Conservation (phyloP, 1,284 basidiomycete species). For the Naganishia liquefaciens region DNA sequence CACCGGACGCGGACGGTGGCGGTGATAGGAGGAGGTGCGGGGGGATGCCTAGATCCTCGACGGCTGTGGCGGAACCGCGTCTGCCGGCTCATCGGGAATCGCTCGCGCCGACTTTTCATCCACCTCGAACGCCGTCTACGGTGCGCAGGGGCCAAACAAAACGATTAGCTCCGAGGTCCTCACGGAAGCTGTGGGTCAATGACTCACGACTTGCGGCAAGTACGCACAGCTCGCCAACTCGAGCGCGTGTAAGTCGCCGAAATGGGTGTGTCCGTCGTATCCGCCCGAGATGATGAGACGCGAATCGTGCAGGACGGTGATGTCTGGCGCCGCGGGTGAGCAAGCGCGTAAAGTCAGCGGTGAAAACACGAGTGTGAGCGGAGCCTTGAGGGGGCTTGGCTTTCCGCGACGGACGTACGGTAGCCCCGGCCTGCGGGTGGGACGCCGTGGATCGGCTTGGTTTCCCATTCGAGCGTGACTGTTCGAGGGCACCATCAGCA, state of each 20-base stretch:
- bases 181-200: too few species aligned
- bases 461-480: slow-evolving; percentile 69
- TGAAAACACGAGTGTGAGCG: too few species aligned
- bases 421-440: slow-evolving; percentile 74
- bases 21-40: too few species aligned
- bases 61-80: not conserved
- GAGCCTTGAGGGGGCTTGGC: slow-evolving; percentile 45
- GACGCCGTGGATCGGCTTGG: slow-evolving; percentile 64
- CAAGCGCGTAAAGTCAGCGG: not conserved
- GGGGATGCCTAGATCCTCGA: too few species aligned
- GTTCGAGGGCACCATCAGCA: slow-evolving; percentile 43
- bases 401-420: slow-evolving; percentile 45
- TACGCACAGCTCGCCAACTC: slow-evolving; percentile 86
- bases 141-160: not conserved
- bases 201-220: slow-evolving; percentile 73
- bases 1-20: too few species aligned
- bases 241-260: slow-evolving; percentile 78
- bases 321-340: slow-evolving; percentile 42
- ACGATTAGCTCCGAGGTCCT: too few species aligned
- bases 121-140: slow-evolving; percentile 48
- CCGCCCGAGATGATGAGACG: slow-evolving; percentile 84
- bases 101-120: slow-evolving; percentile 38
- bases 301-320: slow-evolving; percentile 75
- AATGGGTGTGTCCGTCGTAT: slow-evolving; percentile 76
- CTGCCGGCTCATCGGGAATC: not conserved